A percentile compares a stretch with the other conserved stretches of the same genome.
Conservation (phyloP, 345 rosid genomes). For the Populus tremula region DNA sequence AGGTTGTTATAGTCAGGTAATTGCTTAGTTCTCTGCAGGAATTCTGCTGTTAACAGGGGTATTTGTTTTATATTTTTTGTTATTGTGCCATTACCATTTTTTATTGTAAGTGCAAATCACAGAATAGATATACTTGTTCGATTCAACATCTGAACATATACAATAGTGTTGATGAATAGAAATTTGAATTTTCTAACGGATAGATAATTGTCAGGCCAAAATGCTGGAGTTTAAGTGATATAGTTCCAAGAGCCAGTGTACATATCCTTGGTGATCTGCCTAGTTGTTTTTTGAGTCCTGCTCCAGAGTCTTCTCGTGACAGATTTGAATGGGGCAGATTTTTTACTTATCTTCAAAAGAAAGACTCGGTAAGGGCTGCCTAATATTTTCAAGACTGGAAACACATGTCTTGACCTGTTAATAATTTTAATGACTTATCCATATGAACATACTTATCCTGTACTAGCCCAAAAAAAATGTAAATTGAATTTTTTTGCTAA, state of each 20-base stretch:
- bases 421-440: too few species aligned
- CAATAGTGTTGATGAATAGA: neutral
- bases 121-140: neutral
- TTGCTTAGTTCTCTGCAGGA: too few species aligned
- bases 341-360: conserved; percentile 16
- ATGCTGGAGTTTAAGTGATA: conserved; percentile 11
- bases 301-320: conserved; percentile 25
- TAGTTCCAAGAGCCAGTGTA: conserved; percentile 12
- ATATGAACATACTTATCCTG: too few species aligned
- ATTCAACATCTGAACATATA: neutral
- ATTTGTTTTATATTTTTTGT: too few species aligned
- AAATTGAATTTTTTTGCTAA: too few species aligned
- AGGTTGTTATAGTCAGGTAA: too few species aligned
- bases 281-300: conserved; percentile 21
- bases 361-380: conserved; percentile 20
- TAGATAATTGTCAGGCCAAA: conserved; percentile 18
- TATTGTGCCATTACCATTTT: too few species aligned
- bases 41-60: too few species aligned
- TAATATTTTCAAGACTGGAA: neutral
- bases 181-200: neutral
- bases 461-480: too few species aligned
- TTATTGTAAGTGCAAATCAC: neutral
- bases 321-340: conserved; percentile 28
- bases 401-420: neutral
- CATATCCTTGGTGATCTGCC: conserved; percentile 12